Evolutionary conservation across 176 grass and related monocot species (phyloP).

Genomic region (Avena eriantha): DNA sequence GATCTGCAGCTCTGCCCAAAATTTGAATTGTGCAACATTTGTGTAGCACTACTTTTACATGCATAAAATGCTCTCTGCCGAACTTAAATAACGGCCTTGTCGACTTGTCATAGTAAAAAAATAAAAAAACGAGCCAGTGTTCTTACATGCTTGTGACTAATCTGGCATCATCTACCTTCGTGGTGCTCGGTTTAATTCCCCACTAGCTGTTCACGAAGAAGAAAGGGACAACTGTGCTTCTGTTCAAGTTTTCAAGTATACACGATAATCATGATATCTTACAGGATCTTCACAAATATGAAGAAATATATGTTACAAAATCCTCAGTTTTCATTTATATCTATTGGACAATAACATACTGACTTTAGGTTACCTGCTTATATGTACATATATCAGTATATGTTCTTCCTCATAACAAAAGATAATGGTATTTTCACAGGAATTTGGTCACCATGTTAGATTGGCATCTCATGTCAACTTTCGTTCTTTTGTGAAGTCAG

Average conservation of each 20-base stretch:
- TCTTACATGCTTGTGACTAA: conserved; percentile 9
- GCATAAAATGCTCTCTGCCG: conserved; percentile 1
- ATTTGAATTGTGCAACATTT: neutral
- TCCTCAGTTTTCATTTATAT: conserved; percentile 2
- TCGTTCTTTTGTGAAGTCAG: conserved; percentile 85
- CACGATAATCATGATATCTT: conserved; percentile 12
- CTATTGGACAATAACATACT: neutral
- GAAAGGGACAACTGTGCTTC: conserved; percentile 11
- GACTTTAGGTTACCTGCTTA: conserved; percentile 24
- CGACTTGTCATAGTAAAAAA: conserved; percentile 1
- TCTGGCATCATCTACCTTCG: conserved; percentile 17
- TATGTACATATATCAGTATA: neutral
- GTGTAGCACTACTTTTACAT: conserved; percentile 7
- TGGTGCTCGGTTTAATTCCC: conserved; percentile 28
- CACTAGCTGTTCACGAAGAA: conserved; percentile 7
- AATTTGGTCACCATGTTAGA: conserved; percentile 96
- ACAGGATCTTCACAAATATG: neutral
- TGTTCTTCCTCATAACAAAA: neutral
- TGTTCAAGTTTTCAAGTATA: conserved; percentile 19
- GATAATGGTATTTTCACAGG: conserved; percentile 55
- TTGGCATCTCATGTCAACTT: conserved; percentile 98
- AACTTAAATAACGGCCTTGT: conserved; percentile 1
- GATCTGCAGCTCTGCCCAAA: neutral
- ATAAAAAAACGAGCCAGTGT: neutral
- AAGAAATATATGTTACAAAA: neutral